Conservation (phyloP, 192 early-diverging fungal genomes). For the Cetraspora pellucida region DNA sequence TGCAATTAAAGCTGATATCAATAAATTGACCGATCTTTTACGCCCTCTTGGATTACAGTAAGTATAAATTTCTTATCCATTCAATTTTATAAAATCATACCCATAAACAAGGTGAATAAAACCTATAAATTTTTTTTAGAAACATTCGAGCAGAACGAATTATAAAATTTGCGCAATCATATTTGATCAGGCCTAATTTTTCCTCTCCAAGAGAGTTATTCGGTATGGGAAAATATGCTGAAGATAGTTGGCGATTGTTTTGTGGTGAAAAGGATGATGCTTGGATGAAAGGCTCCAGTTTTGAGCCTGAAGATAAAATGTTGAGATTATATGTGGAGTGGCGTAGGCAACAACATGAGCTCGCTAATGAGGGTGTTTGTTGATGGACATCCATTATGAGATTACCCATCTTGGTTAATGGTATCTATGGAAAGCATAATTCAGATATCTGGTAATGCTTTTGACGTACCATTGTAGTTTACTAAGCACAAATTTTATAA, state of each 20-base stretch:
- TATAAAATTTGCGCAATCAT: constrained; percentile 25
- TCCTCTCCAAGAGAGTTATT: constrained; percentile 22
- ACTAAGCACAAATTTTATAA: too few species aligned
- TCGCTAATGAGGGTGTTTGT: too few species aligned
- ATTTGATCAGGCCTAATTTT: constrained; percentile 23
- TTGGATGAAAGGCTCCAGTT: constrained; percentile 17
- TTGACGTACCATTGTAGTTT: too few species aligned
- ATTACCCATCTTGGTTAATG: too few species aligned
- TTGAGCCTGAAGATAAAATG: constrained; percentile 27
- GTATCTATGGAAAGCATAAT: too few species aligned
- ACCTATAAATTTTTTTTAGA: neutral
- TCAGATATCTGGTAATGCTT: too few species aligned
- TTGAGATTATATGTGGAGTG: constrained; percentile 25
- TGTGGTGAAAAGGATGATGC: constrained; percentile 31
- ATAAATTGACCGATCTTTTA: constrained; percentile 11
- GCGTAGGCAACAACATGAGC: constrained; percentile 18
- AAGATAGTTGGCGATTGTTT: constrained; percentile 34
- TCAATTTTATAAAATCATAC: neutral
- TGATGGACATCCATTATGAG: too few species aligned
- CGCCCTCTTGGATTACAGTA: constrained; percentile 33
- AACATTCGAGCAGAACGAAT: constrained; percentile 26
- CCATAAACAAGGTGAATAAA: too few species aligned
- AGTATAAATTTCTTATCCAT: neutral
- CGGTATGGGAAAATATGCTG: constrained; percentile 35
- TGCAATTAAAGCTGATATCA: constrained; percentile 16